These are phyloP conservation scores for Aspergillus unguis DNA, from an alignment of 2,329 filamentous ascomycete genomes.

Conservation along the genomic window DNA sequence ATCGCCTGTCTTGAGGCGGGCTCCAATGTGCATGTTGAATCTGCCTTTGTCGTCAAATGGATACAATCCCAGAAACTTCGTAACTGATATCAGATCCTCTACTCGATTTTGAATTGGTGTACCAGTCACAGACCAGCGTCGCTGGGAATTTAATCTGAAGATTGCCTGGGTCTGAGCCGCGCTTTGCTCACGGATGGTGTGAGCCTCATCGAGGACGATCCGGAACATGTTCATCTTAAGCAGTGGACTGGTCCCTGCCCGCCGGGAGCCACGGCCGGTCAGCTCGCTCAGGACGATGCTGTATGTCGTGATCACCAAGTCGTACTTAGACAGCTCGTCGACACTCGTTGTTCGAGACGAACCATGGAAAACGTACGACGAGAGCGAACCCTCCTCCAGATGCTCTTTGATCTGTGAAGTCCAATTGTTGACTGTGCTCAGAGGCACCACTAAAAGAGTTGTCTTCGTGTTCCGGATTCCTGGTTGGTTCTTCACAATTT, in stretches of 20 bases:
- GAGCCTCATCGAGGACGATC: constrained; percentile 89
- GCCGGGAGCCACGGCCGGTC: constrained; percentile 60
- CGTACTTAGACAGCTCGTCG: constrained; percentile 66
- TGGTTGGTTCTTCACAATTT: constrained; percentile 29
- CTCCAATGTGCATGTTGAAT: constrained; percentile 76
- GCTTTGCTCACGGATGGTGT: constrained; percentile 82
- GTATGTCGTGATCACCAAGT: constrained; percentile 91
- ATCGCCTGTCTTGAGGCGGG: constrained; percentile 83
- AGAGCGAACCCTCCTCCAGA: constrained; percentile 61
- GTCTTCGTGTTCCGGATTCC: constrained; percentile 65
- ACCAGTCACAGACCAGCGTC: constrained; percentile 95
- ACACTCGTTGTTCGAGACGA: constrained; percentile 68
- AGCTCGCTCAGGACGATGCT: constrained; percentile 81
- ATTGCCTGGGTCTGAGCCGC: constrained; percentile 83
- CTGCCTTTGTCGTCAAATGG: constrained; percentile 76
- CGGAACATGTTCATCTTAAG: constrained; percentile 86
- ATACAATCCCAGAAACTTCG: constrained; percentile 78
- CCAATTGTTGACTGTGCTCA: constrained; percentile 93
- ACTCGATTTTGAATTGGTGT: constrained; percentile 93
- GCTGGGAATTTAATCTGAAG: constrained; percentile 71
- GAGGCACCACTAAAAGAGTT: constrained; percentile 81
- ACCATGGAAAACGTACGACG: constrained; percentile 84
- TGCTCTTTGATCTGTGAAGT: constrained; percentile 86
- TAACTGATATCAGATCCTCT: constrained; percentile 81
- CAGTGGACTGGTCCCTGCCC: constrained; percentile 56